A percentile compares a stretch with the other conserved stretches of the same genome.
phyloP scores from a whole-genome alignment of 179 eudicot species.

The Spergularia azorica region DNA sequence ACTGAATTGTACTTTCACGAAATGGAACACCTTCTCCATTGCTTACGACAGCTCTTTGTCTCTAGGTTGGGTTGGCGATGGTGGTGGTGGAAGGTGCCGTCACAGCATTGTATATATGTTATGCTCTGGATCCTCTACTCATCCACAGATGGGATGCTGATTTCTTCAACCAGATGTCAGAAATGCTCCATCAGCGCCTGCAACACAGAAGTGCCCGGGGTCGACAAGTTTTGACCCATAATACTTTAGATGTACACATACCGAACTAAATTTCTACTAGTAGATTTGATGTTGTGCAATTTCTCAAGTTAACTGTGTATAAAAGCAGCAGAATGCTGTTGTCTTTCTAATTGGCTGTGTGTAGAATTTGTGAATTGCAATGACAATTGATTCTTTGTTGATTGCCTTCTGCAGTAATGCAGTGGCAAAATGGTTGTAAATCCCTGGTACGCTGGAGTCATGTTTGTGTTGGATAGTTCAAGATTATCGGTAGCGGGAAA shows the following conservation, averaged over 20 bases:
- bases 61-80: conserved; percentile 86
- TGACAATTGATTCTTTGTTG: not conserved
- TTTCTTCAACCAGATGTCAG: conserved; percentile 78
- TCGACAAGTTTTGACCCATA: conserved; percentile 62
- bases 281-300: conserved; percentile 2
- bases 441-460: not conserved
- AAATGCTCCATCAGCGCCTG: conserved; percentile 80
- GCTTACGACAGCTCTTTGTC: conserved; percentile 12
- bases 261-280: conserved; percentile 21
- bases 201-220: conserved; percentile 89
- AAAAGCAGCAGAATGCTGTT: not conserved
- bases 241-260: conserved; percentile 45
- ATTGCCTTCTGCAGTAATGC: conserved; percentile 24
- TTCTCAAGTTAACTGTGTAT: conserved; percentile 9
- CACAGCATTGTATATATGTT: conserved; percentile 85
- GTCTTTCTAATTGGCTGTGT: not conserved
- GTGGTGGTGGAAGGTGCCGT: conserved; percentile 96
- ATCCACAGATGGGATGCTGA: conserved; percentile 78
- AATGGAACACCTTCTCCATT: not conserved
- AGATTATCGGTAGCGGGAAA: not conserved
- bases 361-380: conserved; percentile 15
- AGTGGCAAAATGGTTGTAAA: not conserved
- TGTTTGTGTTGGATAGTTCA: not conserved
- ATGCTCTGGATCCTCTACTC: conserved; percentile 76
- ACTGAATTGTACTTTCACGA: not conserved